Base-by-base conservation (phyloP, 805 yeast genomes). In the Kodamaea jinghongensis region DNA sequence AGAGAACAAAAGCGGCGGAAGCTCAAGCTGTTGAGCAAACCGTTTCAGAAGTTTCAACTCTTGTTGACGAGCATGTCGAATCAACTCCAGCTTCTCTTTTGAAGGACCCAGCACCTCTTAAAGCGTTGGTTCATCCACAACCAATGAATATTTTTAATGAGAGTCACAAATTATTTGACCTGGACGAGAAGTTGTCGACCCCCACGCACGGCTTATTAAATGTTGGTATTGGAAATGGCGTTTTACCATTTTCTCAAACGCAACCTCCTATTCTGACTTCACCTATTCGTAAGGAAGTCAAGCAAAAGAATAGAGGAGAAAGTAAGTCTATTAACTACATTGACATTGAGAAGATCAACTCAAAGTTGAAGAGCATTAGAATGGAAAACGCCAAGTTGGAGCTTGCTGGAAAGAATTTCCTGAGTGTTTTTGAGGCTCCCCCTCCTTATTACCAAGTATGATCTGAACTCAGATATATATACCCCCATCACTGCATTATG, bases 141-240 rank as follows among this genome's bases (percentile, higher is more conserved):
- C 54, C 54, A 6, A 39, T 44, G 13, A 20, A 20, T 8, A 5
- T 20, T 8, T 6, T 20, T 20, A 20, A 20, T 20, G 30, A 27
- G 6, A 27, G 10, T 9, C 30, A 27, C 15, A n/a, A 27, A 9
- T 13, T 12, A 9, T 12, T 12, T 13, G 15, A 27, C 10, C 8
- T 12, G 30, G 15, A 27, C 5, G 23, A 20, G 8, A 39, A 45
- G 39, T 23, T 46, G 7, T 28, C 50, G 6, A 26, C 38, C 4
- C 49, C 37, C 11, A 40, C 43, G 16, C 44, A 44, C 31, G 36
- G 38, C 23, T 50, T 46, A 13, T 31, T 48, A n/a, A 29, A 54
- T 51, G 64, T 68, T 10, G 74, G 74, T 2, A 54, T 69, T 35
- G 71, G 74, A 5, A 66, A 60, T 45, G 57, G 60, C 31, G 62